Conservation (phyloP, 1,284 basidiomycete species). For the Trichosporon ovoides region DNA sequence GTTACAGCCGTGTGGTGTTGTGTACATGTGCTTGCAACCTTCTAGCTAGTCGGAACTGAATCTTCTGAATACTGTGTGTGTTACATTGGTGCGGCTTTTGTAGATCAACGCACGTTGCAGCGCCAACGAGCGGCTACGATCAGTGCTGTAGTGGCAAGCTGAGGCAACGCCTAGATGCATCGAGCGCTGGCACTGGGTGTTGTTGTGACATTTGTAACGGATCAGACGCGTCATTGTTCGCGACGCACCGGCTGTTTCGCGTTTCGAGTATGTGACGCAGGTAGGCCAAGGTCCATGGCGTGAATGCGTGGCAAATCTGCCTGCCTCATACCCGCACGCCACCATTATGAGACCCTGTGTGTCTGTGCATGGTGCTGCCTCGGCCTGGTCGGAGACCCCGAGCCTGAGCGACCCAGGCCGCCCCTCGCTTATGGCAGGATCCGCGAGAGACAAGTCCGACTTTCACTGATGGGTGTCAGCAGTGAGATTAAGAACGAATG, state of each 20-base stretch:
- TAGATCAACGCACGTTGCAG: too few species aligned
- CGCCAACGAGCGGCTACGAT: too few species aligned
- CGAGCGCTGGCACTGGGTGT: background rate
- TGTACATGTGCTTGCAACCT: too few species aligned
- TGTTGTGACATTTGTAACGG: too few species aligned
- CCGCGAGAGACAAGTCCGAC: background rate
- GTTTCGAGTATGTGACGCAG: constrained; percentile 2
- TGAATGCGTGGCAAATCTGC: background rate
- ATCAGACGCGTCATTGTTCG: too few species aligned
- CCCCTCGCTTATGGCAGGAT: background rate
- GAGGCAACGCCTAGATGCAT: background rate
- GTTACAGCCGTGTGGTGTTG: too few species aligned
- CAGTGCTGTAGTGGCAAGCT: too few species aligned
- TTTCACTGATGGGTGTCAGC: background rate
- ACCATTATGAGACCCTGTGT: background rate
- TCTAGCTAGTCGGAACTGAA: too few species aligned
- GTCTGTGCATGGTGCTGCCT: background rate
- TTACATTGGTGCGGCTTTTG: too few species aligned
- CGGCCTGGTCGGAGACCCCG: background rate
- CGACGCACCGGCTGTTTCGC: background rate
- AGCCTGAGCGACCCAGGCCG: background rate
- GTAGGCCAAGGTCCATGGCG: background rate
- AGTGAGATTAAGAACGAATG: background rate
- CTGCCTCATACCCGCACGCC: background rate
- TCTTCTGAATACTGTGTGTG: too few species aligned